phyloP scores from a whole-genome alignment of 2,329 filamentous ascomycete species.

The Nothophoma quercina region DNA sequence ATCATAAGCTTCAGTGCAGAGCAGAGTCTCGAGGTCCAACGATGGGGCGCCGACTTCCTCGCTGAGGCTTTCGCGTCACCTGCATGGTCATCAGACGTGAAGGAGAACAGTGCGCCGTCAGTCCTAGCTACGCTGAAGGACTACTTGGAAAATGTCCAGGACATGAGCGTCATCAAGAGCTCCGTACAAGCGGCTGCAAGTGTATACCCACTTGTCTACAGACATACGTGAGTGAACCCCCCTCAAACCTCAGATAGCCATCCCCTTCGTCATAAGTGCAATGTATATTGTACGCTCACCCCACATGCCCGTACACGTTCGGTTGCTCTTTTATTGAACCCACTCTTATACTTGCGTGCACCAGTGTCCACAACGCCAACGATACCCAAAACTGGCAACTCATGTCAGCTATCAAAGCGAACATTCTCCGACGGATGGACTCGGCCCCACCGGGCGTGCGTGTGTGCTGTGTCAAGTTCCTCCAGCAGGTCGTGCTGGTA shows the following conservation, averaged over 20 bases:
- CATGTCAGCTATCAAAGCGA: conserved; percentile 87
- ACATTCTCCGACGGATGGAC: conserved; percentile 90
- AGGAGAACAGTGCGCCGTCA: conserved; percentile 78
- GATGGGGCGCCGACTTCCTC: conserved; percentile 96
- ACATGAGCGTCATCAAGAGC: conserved; percentile 81
- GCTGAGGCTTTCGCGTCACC: conserved; percentile 96
- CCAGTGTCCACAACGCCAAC: conserved; percentile 84
- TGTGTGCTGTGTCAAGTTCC: conserved; percentile 97
- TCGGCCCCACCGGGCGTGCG: conserved; percentile 75
- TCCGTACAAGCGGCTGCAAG: conserved; percentile 88
- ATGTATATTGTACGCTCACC: conserved; percentile 23
- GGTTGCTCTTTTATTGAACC: conserved; percentile 30
- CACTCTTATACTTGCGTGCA: conserved; percentile 45
- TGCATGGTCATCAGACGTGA: conserved; percentile 76
- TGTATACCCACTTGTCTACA: conserved; percentile 89
- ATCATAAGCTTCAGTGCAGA: conserved; percentile 79
- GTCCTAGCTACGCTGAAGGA: conserved; percentile 76
- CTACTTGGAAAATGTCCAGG: conserved; percentile 66
- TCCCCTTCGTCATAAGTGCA: conserved; percentile 23
- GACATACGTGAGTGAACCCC: conserved; percentile 82
- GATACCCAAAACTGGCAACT: conserved; percentile 85
- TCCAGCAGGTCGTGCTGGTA: conserved; percentile 88
- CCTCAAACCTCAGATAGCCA: conserved; percentile 31
- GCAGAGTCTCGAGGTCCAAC: conserved; percentile 73
- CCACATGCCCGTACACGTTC: conserved; percentile 23